Base-by-base conservation (phyloP, 805 yeast species). In the Kluyveromyces lactis region DNA sequence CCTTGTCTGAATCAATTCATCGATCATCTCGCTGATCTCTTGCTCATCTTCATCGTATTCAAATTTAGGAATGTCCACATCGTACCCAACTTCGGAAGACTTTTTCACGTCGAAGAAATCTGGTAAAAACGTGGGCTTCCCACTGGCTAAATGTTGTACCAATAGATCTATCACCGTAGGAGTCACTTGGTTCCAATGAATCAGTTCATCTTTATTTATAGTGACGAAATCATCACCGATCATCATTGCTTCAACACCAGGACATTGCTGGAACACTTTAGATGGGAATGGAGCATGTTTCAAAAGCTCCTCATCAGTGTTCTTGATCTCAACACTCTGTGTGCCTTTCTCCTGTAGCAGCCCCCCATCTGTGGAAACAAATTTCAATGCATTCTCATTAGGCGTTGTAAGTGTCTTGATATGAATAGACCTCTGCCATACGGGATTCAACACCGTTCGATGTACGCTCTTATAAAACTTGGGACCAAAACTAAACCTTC, bases 1-100 rank as follows among this genome's bases (percentile, higher is more conserved):
- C 57, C 97, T 78, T 2, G 98, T 92, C 44, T 84, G 94, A 41
- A 94, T 81, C 41, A 92, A 71, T 56, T 92, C 97, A 51, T 86
- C 84, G 53, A 92, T 86, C 82, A 89, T 82, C 23, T 84, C 78
- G 32, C 86, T 82, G 2, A 86, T 75, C 62, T 90, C 97, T 39
- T 73, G 70, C 42, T 82, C 87, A 36, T 79, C 85, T 35, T 81
- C 95, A 9, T 56, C 50, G 33, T 60, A 45, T 29, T 56, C 55
- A 30, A 58, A 60, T 30, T 59, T 53, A 2, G 60, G 60, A 27
- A 49, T 29, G 29, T 51, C 44, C 12, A 56, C 51, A 27, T 55
- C 51, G 31, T 64, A 62, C 26, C 66, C 66, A 21, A 60, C 65
- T 12, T 67, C 56, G 24, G 66, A 57, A 40, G 66, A 68, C 36